phyloP scores from a whole-genome alignment of 1,284 basidiomycete genomes.

The Sporisorium scitamineum region DNA sequence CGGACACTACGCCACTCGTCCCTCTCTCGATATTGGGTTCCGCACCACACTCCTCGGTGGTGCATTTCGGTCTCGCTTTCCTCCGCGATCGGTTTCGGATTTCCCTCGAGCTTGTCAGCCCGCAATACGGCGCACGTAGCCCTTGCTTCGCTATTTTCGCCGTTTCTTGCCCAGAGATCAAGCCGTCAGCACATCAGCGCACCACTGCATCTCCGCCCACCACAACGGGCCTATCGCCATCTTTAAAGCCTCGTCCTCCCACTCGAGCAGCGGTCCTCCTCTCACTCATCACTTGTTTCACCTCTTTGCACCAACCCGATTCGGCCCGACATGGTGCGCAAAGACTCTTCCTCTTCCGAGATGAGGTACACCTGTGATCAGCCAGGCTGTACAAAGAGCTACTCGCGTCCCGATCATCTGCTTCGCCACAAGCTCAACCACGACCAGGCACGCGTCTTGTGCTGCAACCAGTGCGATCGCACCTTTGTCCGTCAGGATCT shows the following conservation, averaged over 20 bases:
- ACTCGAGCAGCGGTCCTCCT: neutral
- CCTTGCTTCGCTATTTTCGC: neutral
- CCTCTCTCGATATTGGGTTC: neutral
- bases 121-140: neutral
- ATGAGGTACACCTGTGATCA: constrained; percentile 54
- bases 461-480: constrained; percentile 57
- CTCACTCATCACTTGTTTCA: neutral
- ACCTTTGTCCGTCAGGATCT: constrained; percentile 62
- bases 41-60: constrained; percentile 1
- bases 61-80: constrained; percentile 1
- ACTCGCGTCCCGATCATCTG: constrained; percentile 58
- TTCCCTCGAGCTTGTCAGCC: neutral
- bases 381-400: constrained; percentile 54
- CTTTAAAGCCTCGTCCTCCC: neutral
- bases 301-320: neutral
- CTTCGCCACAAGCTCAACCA: constrained; percentile 60
- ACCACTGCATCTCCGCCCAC: neutral
- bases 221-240: neutral
- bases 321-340: constrained; percentile 27
- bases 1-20: neutral
- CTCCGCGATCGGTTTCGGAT: neutral
- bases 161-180: neutral
- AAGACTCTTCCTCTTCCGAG: constrained; percentile 41
- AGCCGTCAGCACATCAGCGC: neutral
- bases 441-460: constrained; percentile 49